These are phyloP conservation scores for Vitis labrusca DNA, from an alignment of 164 flowering plant species.

Conservation along the genomic window DNA sequence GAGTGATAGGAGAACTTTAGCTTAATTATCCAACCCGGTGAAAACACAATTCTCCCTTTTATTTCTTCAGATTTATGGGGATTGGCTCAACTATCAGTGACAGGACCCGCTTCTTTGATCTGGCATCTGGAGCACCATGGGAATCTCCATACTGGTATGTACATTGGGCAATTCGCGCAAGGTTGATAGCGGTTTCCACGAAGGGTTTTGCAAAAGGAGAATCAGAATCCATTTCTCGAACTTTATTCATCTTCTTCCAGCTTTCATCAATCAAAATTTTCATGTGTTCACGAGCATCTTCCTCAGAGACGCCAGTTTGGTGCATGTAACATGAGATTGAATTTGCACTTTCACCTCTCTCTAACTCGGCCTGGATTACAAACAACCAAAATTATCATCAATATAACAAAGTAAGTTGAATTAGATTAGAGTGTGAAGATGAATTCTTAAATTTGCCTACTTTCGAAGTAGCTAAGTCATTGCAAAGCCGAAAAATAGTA, in stretches of 20 bases:
- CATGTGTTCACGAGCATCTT: conserved; percentile 30
- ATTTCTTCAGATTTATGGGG: background rate
- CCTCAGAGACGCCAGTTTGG: conserved; percentile 21
- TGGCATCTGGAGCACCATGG: conserved; percentile 31
- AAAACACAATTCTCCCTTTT: too few species aligned
- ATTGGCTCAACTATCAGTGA: conserved; percentile 22
- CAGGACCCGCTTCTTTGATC: conserved; percentile 15
- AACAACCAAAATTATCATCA: too few species aligned
- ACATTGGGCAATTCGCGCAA: conserved; percentile 37
- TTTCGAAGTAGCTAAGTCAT: conserved; percentile 41
- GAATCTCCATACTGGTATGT: conserved; percentile 51
- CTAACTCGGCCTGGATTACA: conserved; percentile 28
- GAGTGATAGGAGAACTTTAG: too few species aligned
- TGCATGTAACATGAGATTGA: conserved; percentile 37
- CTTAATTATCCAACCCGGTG: too few species aligned
- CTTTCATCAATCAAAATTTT: conserved; percentile 17
- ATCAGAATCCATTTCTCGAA: background rate
- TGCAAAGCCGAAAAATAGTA: conserved; percentile 31
- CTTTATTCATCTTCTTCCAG: conserved; percentile 40
- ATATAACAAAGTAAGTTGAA: too few species aligned
- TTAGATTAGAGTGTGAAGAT: too few species aligned
- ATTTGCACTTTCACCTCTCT: conserved; percentile 36
- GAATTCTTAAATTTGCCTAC: conserved; percentile 18
- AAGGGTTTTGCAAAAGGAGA: conserved; percentile 23
- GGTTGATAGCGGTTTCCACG: conserved; percentile 20